Evolutionary conservation across 2,329 filamentous ascomycete genomes (phyloP).

Genomic region (Onygenales sp.): DNA sequence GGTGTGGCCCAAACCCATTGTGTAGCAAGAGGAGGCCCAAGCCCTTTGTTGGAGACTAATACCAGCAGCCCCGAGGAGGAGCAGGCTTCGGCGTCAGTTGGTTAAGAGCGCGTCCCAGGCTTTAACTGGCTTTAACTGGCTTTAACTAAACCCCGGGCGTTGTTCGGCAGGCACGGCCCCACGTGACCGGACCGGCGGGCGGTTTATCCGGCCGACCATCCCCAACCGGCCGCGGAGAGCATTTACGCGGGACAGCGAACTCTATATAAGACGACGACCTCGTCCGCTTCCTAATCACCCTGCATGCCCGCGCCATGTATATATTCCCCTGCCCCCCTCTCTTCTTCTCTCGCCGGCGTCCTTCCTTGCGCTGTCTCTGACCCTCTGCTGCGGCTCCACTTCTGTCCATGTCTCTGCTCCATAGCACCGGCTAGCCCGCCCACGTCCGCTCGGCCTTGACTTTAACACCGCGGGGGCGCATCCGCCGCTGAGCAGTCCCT

Average conservation of each 20-base stretch:
- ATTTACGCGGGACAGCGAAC: too few species aligned
- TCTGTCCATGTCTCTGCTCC: background rate
- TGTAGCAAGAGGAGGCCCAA: background rate
- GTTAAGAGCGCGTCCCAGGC: background rate
- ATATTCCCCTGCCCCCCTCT: conserved; percentile 1
- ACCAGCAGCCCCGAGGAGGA: background rate
- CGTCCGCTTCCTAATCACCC: background rate
- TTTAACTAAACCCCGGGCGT: background rate
- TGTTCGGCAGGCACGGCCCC: background rate
- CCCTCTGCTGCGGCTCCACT: background rate
- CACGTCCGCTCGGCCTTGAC: background rate
- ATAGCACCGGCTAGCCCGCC: background rate
- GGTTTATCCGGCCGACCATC: background rate
- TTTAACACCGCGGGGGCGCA: background rate
- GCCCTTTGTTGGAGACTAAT: background rate
- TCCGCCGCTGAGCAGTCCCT: background rate
- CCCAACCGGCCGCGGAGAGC: background rate
- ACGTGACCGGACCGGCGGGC: background rate
- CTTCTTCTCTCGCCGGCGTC: conserved; percentile 1
- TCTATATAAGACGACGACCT: conserved; percentile 1
- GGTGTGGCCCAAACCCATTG: background rate
- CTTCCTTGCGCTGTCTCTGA: background rate
- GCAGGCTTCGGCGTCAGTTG: background rate
- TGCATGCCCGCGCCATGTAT: background rate
- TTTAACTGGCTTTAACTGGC: conserved; percentile 1